Conservation (phyloP, 2,329 filamentous ascomycete genomes). For the Aspergillus eucalypticola region DNA sequence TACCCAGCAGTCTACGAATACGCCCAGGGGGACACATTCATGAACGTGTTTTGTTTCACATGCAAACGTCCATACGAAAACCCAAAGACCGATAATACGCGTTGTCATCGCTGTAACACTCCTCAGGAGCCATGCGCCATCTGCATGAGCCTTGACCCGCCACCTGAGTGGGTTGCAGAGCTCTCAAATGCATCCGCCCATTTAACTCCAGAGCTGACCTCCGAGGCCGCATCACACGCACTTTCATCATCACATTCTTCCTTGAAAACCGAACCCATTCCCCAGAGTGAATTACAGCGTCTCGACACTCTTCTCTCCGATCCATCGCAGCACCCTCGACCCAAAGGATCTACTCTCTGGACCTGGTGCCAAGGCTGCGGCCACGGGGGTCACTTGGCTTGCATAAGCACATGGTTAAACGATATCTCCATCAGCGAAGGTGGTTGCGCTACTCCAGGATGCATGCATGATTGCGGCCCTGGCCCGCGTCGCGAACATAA, state of each 20-base stretch:
- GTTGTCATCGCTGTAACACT: conserved; percentile 53
- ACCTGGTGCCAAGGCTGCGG: conserved; percentile 62
- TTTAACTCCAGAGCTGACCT: conserved; percentile 17
- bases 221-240: conserved; percentile 40
- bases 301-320: conserved; percentile 21
- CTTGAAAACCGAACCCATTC: conserved; percentile 34
- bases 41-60: conserved; percentile 57
- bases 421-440: conserved; percentile 53
- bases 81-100: conserved; percentile 49
- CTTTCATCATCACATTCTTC: conserved; percentile 49
- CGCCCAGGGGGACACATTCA: conserved; percentile 54
- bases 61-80: conserved; percentile 60
- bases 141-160: conserved; percentile 45
- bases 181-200: conserved; percentile 18
- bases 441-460: conserved; percentile 60
- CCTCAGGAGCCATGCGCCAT: conserved; percentile 44
- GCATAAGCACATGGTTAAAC: conserved; percentile 58
- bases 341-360: conserved; percentile 48
- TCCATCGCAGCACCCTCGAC: conserved; percentile 28
- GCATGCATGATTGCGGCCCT: conserved; percentile 60
- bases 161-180: conserved; percentile 41
- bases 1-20: conserved; percentile 61
- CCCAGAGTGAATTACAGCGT: conserved; percentile 28
- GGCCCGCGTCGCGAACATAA: conserved; percentile 49
- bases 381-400: conserved; percentile 61